Evolutionary conservation across 2,329 filamentous ascomycete genomes (phyloP).

Genomic region (Phialophora verrucosa): DNA sequence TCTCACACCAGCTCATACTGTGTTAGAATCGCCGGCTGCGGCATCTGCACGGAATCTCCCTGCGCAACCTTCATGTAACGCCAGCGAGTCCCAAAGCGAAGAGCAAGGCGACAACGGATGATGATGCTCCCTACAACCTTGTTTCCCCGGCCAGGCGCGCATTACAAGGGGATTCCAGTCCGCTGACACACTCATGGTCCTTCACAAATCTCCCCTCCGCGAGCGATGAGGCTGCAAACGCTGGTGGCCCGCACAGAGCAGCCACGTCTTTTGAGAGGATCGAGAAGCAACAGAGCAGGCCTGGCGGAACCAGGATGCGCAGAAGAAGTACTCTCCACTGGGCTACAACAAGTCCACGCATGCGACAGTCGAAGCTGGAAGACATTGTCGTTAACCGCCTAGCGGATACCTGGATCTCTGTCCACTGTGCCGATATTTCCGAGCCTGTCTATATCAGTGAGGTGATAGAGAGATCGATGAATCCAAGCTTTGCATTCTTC

Average conservation of each 20-base stretch:
- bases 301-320: constrained; percentile 49
- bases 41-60: constrained; percentile 82
- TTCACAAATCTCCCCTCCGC: constrained; percentile 45
- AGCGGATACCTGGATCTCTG: constrained; percentile 86
- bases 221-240: constrained; percentile 28
- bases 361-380: constrained; percentile 76
- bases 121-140: constrained; percentile 70
- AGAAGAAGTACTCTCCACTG: constrained; percentile 68
- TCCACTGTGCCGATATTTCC: constrained; percentile 70
- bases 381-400: constrained; percentile 72
- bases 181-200: constrained; percentile 63
- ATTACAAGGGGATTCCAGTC: constrained; percentile 56
- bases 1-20: constrained; percentile 5
- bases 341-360: constrained; percentile 63
- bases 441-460: constrained; percentile 93
- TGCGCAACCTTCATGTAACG: constrained; percentile 80
- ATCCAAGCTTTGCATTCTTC: constrained; percentile 88
- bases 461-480: constrained; percentile 77
- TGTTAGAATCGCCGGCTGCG: constrained; percentile 81
- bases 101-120: constrained; percentile 73
- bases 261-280: constrained; percentile 35
- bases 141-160: constrained; percentile 72
- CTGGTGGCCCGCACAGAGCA: constrained; percentile 34
- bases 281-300: constrained; percentile 42
- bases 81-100: constrained; percentile 58